Conservation (phyloP, 768 basidiomycete species). For the Boletus sp. region DNA sequence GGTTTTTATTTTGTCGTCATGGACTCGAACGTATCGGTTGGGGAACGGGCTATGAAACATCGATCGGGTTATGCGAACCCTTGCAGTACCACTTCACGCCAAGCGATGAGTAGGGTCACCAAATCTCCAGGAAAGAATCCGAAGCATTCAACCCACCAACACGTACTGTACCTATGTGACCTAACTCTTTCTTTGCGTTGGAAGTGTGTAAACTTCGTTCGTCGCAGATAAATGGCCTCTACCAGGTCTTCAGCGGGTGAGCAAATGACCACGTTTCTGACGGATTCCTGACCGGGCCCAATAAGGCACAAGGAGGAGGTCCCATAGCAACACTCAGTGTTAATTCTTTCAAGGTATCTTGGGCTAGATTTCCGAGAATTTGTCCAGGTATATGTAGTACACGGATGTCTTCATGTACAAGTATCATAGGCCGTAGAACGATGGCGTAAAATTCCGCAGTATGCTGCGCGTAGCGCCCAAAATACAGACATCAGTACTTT, state of each 20-base stretch:
- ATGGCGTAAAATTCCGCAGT: neutral
- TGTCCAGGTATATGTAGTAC: neutral
- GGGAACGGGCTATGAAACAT: neutral
- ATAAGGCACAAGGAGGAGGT: neutral
- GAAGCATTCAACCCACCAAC: neutral
- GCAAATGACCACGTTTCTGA: neutral
- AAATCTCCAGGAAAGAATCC: neutral
- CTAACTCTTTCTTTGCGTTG: neutral
- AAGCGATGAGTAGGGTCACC: neutral
- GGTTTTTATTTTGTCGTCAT: too few species aligned
- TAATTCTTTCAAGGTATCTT: neutral
- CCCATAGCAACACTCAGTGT: neutral
- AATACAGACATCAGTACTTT: conserved; percentile 47
- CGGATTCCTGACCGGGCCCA: neutral
- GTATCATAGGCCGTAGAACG: neutral
- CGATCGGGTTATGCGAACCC: too few species aligned
- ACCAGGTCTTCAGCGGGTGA: neutral
- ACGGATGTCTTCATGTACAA: neutral
- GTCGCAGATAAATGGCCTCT: neutral
- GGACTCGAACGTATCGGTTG: neutral
- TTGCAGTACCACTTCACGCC: neutral
- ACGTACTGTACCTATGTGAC: neutral
- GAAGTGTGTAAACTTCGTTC: neutral
- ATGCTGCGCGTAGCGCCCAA: neutral
- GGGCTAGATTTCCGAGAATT: neutral